phyloP scores from a whole-genome alignment of 2,329 filamentous ascomycete species.

The Cladosporium sp. region DNA sequence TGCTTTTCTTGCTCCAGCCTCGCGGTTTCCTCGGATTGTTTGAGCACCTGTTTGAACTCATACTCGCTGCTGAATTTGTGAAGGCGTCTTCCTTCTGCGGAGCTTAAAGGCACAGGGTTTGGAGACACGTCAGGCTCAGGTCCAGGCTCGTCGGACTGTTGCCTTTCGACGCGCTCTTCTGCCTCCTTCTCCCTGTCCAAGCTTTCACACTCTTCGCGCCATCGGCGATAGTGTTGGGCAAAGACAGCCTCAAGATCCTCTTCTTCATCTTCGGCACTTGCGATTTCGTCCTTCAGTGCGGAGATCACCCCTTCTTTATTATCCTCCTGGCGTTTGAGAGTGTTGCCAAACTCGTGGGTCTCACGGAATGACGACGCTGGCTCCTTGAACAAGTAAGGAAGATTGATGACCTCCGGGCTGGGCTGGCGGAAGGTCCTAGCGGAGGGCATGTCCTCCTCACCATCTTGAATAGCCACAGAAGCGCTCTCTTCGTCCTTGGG shows the following conservation, averaged over 20 bases:
- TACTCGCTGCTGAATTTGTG: slow-evolving; percentile 62
- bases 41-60: slow-evolving; percentile 64
- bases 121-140: slow-evolving; percentile 42
- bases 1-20: slow-evolving; percentile 56
- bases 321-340: slow-evolving; percentile 28
- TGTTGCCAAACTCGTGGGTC: slow-evolving; percentile 33
- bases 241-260: slow-evolving; percentile 27
- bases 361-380: slow-evolving; percentile 34
- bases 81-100: slow-evolving; percentile 47
- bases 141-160: slow-evolving; percentile 28
- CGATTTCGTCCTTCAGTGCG: slow-evolving; percentile 20
- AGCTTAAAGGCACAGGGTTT: slow-evolving; percentile 18
- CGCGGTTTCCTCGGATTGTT: slow-evolving; percentile 68
- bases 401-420: slow-evolving; percentile 35
- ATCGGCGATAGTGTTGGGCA: slow-evolving; percentile 33
- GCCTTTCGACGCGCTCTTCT: slow-evolving; percentile 31
- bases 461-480: slow-evolving; percentile 20
- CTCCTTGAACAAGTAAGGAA: slow-evolving; percentile 41
- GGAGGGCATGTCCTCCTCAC: slow-evolving; percentile 16
- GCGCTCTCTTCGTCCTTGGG: slow-evolving; percentile 27
- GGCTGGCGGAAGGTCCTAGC: slow-evolving; percentile 25
- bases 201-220: slow-evolving; percentile 36
- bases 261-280: slow-evolving; percentile 28
- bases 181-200: slow-evolving; percentile 37
- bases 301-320: slow-evolving; percentile 32